Base-by-base conservation (phyloP, 108 stramenopile species). In the Discostella pseudostelligera region DNA sequence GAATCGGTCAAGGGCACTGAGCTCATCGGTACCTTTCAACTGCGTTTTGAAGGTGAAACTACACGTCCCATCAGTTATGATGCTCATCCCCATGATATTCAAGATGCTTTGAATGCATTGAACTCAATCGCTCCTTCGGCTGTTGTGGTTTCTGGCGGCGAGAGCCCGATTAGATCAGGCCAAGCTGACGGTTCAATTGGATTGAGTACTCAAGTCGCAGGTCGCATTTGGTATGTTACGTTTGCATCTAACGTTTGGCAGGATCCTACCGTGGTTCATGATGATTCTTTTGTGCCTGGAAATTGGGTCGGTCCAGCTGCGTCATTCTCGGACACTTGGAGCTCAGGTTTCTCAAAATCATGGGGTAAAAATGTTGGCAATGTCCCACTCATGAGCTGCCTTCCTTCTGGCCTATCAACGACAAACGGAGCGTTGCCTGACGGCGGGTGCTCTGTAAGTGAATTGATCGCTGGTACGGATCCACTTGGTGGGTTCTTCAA, bases 311-410 rank as follows among this genome's bases (percentile, higher is more conserved):
- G 88, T 10, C 62, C 60, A 2, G 57, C 73, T 7, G 79, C 80
- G 22, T 43, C 43, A 8, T 79, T 79, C 56, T 50, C 48, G 28
- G 90, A 87, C 67, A 81, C 75, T 9, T 95, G 94, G 94, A 62
- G 56, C 35, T 85, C 85, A 13, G 90, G 89, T 1, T 85, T 85
- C 62, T 84, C 87, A 47, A 87, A 82, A 51, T 85, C 82, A 28
- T 95, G 94, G 94, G 94, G 94, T 24, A 89, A 82, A 64, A 92
- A 93, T 72, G 85, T 87, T 1, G 94, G 94, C 6, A 67, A 84
- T 60, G 53, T 87, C 26, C 75, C 76, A 20, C 45, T 68, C 14
- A 79, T 93, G 9, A 56, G 55, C 8, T 95, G 94, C 63, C 66
- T 81, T 60, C 45, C 44, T 25, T 65, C 68, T 12, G 80, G 82